Base-by-base conservation (phyloP, 495 filamentous ascomycete genomes). In the Lophiostoma macrostomum region DNA sequence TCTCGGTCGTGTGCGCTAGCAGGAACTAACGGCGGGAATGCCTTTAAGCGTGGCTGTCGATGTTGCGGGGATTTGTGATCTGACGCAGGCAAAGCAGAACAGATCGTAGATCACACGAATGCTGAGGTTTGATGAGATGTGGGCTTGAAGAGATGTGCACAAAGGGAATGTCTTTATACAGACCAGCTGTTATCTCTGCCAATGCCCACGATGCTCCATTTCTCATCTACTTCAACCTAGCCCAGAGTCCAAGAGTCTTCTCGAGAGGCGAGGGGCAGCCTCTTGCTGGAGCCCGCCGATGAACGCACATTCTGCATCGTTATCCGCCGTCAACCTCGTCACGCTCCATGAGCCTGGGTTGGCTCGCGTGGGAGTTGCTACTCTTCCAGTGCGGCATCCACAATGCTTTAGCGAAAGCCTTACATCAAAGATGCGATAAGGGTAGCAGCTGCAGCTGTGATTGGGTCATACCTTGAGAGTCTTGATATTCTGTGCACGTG, bases 41-140 rank as follows among this genome's bases (percentile, higher is more conserved):
- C 55, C 53, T 58, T 58, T 52, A 16, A 18, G 14, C 34, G 38
- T 47, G 48, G 56, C 49, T 48, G n/a, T 42, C 24, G 42, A 48
- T 31, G 42, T 34, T 59, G 48, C 42, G 56, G 56, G 49, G 56
- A 53, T n/a, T n/a, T n/a, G n/a, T n/a, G n/a, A n/a, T 39, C 28
- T 48, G 42, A 49, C 20, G 49, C 39, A 51, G 22, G 39, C 10
- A n/a, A n/a, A n/a, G n/a, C n/a, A n/a, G n/a, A n/a, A n/a, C n/a
- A n/a, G 40, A 23, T 50, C 19, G 54, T 6, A 51, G 47, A 52
- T 51, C 54, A 50, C 27, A 22, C 24, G 29, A 22, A 36, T 37
- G 12, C 22, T 10, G 41, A 28, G 46, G 31, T 14, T 14, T 20
- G 20, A 16, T 18, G n/a, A 25, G 27, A 42, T 34, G 13, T 13